Conservation (phyloP, 2,329 filamentous ascomycete species). For the Phyllosticta citribraziliensis region DNA sequence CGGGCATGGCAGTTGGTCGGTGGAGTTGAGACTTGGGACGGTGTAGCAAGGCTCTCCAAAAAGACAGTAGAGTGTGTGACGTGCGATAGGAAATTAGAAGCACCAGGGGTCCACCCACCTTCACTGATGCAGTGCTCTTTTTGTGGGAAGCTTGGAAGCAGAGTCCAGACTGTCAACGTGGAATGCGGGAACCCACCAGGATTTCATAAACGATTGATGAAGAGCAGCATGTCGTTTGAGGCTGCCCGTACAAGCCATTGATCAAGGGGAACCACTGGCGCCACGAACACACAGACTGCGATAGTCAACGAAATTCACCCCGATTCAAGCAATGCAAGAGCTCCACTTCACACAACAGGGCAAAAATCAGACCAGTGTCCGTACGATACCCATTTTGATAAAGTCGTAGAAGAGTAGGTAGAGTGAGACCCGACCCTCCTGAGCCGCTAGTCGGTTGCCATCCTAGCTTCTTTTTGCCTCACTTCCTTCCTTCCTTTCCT, state of each 20-base stretch:
- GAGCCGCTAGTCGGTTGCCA: not conserved
- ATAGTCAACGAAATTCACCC: not conserved
- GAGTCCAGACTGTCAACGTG: too few relatives aligned
- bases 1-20: too few relatives aligned
- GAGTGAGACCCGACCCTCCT: not conserved
- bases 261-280: not conserved
- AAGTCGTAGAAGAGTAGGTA: not conserved
- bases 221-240: too few relatives aligned
- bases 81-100: too few relatives aligned
- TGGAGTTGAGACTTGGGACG: too few relatives aligned
- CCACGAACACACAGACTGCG: not conserved
- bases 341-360: not conserved
- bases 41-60: too few relatives aligned
- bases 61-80: too few relatives aligned
- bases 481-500: not conserved
- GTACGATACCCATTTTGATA: not conserved
- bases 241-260: not conserved
- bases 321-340: not conserved
- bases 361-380: not conserved
- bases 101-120: too few relatives aligned
- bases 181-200: too few relatives aligned
- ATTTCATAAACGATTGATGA: too few relatives aligned
- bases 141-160: too few relatives aligned
- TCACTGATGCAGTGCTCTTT: too few relatives aligned
- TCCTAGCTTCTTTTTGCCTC: not conserved